Conservation (phyloP, 495 filamentous ascomycete genomes). For the Aspergillus coremiiformis region DNA sequence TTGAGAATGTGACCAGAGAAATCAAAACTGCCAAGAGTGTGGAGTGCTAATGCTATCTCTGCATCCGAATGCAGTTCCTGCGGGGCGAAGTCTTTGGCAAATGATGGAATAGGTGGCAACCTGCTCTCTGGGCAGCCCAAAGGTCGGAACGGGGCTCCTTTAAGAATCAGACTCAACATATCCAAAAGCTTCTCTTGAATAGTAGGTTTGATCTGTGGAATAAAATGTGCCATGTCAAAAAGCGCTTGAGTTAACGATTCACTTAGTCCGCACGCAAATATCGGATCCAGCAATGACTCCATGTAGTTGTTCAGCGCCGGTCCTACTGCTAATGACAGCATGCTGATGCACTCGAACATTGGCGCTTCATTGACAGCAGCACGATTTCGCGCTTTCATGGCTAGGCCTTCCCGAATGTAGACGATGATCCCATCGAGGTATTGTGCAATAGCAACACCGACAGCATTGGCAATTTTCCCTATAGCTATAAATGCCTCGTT, state of each 20-base stretch:
- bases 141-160: slow-evolving; percentile 83
- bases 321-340: slow-evolving; percentile 87
- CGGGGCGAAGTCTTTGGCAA: slow-evolving; percentile 78
- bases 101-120: slow-evolving; percentile 59
- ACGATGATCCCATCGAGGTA: slow-evolving; percentile 91
- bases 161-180: slow-evolving; percentile 89
- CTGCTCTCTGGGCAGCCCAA: slow-evolving; percentile 78
- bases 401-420: slow-evolving; percentile 84
- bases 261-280: slow-evolving; percentile 91
- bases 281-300: slow-evolving; percentile 89
- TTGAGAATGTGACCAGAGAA: slow-evolving; percentile 92
- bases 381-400: slow-evolving; percentile 71
- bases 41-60: slow-evolving; percentile 85
- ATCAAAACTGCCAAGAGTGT: slow-evolving; percentile 93
- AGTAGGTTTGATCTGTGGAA: slow-evolving; percentile 82
- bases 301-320: slow-evolving; percentile 97
- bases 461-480: slow-evolving; percentile 91
- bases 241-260: slow-evolving; percentile 88
- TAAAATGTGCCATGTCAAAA: slow-evolving; percentile 97
- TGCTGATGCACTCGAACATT: slow-evolving; percentile 96
- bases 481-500: slow-evolving; percentile 92
- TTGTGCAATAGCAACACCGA: slow-evolving; percentile 84
- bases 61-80: slow-evolving; percentile 59
- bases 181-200: slow-evolving; percentile 93
- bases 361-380: slow-evolving; percentile 69